Evolutionary conservation across 1,139 yeast genomes (phyloP).

Genomic region (Saccharomyces pastorianus): DNA sequence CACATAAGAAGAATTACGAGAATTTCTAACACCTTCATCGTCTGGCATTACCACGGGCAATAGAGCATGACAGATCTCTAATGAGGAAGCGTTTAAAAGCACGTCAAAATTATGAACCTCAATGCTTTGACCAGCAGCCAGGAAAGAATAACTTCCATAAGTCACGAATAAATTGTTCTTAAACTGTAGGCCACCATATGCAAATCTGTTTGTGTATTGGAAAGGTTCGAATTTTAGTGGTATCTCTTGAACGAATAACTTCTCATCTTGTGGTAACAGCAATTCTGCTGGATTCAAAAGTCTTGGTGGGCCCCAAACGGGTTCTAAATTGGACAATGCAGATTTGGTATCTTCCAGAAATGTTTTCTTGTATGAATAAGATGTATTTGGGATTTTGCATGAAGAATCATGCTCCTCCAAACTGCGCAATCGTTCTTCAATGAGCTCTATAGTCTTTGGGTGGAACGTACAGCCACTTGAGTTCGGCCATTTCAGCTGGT

Average conservation of each 20-base stretch:
- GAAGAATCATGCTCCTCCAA: constrained; percentile 2
- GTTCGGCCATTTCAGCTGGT: not conserved
- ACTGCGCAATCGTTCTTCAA: not conserved
- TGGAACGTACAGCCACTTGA: not conserved
- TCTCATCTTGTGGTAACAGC: constrained; percentile 16
- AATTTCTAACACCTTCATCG: not conserved
- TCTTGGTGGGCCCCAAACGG: constrained; percentile 18
- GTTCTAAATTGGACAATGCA: constrained; percentile 14
- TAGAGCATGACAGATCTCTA: constrained; percentile 2
- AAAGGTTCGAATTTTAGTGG: constrained; percentile 1
- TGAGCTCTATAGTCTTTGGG: not conserved
- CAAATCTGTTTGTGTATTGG: not conserved
- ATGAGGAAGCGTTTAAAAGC: constrained; percentile 2
- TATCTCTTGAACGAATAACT: constrained; percentile 13
- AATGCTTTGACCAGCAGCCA: constrained; percentile 8
- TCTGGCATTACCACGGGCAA: not conserved
- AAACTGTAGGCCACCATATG: constrained; percentile 5
- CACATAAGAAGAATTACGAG: not conserved
- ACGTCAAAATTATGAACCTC: constrained; percentile 5
- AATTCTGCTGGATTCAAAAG: constrained; percentile 18
- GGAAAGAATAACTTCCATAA: constrained; percentile 9
- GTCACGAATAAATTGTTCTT: constrained; percentile 13
- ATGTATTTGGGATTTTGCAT: not conserved
- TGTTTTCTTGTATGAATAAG: constrained; percentile 2
- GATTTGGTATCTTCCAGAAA: constrained; percentile 4